phyloP scores from a whole-genome alignment of 306 rosid genomes.

The Betula pendula region DNA sequence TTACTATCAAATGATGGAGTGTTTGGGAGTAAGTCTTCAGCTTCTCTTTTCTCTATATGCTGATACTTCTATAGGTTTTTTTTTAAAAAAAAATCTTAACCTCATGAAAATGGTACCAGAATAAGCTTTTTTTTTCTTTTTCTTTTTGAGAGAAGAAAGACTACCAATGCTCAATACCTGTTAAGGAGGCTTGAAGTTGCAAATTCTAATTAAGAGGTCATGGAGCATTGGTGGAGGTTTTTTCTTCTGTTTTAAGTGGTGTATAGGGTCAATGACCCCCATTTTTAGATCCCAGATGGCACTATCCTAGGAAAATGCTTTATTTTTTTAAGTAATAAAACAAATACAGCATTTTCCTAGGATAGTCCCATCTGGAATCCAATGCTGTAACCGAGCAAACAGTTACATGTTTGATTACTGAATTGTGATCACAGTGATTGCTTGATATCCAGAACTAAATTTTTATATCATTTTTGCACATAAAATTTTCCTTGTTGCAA shows the following conservation, averaged over 20 bases:
- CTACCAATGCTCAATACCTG: neutral
- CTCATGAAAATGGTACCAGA: neutral
- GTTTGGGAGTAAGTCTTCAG: constrained; percentile 82
- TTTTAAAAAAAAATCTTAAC: constrained; percentile 27
- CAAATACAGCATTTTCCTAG: too few relatives aligned
- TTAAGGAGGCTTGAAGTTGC: neutral
- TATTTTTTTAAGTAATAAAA: neutral
- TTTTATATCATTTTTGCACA: neutral
- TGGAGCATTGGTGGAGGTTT: neutral
- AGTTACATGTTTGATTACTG: neutral
- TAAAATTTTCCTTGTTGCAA: neutral
- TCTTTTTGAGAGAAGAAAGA: neutral
- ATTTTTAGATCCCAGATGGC: neutral
- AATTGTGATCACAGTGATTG: neutral
- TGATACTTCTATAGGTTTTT: neutral
- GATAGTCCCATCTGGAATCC: too few relatives aligned
- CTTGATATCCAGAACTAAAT: neutral
- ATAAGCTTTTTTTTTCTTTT: neutral
- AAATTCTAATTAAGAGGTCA: neutral
- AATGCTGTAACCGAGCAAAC: neutral
- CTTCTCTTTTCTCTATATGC: constrained; percentile 17
- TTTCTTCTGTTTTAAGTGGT: neutral
- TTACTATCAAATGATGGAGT: constrained; percentile 97
- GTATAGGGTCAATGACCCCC: neutral
- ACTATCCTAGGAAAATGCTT: neutral